Base-by-base conservation (phyloP, 2,329 filamentous ascomycete genomes). In the Verticillium isaacii region DNA sequence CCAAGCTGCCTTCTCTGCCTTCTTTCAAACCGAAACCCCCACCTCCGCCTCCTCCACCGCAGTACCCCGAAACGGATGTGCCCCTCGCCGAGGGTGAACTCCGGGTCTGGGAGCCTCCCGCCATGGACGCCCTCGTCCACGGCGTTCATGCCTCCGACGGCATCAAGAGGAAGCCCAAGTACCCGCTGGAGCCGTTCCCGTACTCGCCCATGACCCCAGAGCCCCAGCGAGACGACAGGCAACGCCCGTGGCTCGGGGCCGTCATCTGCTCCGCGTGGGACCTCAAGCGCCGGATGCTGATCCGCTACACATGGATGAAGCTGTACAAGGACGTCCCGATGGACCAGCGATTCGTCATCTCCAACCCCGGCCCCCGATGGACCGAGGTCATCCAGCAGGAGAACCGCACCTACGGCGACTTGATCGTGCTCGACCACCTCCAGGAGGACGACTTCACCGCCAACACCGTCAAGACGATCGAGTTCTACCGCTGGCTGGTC, bases 391-490 rank as follows among this genome's bases (percentile, higher is more conserved):
- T 74, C 19, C 61, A 63, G 2, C 65, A 62, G 34, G 72, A 74
- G 63, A 74, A 74, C 59, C 65, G 65, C 32, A 74, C 72, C 1
- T 72, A 68, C 64, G 72, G 72, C 14, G 72, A 74, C 59, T 67
- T 74, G 39, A 72, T 74, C 62, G 68, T 74, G 1, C 71, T 74
- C 3, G 69, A 73, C n/a, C 66, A 72, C 56, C 60, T 73, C 3
- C 63, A 64, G 12, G 72, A 74, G 62, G 67, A 71, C 57, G 69
- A 71, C 15, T 37, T 72, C 9, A 71, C 68, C 4, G 71, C 72
- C 45, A 73, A 74, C 59, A 73, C 71, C 6, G 64, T 73, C 62
- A 74, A 74, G 66, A 72, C 71, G 3, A 65, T 74, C 12, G 72
- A 74, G 63, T 68, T 74, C 6, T 72, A 70, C 64, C 68, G 70